Percentiles rank a stretch among this genome's conserved stretches.
These are phyloP conservation scores for Schizosaccharomyces lindneri DNA, from an alignment of 805 yeast genomes.

Conservation along the genomic window DNA sequence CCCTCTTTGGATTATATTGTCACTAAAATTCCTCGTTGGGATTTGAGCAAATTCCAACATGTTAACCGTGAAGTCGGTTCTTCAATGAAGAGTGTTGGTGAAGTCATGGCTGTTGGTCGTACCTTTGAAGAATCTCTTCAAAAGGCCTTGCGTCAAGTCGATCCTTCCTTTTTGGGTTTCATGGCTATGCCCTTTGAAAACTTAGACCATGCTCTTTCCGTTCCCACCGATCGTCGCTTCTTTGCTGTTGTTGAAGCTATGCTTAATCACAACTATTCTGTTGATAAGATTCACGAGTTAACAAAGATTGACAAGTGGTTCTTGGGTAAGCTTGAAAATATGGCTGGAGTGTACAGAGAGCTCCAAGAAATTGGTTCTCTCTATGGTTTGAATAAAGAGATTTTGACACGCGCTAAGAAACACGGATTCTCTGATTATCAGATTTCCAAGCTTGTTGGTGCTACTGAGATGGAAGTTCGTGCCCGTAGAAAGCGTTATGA, in stretches of 20 bases:
- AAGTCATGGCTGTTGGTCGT: constrained; percentile 93
- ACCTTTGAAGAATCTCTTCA: constrained; percentile 68
- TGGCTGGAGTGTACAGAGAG: constrained; percentile 69
- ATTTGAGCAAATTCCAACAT: constrained; percentile 79
- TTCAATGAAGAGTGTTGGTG: constrained; percentile 96
- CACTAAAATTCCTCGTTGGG: constrained; percentile 97
- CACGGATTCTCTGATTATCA: constrained; percentile 90
- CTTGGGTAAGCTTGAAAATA: constrained; percentile 72
- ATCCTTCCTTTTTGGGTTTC: constrained; percentile 73
- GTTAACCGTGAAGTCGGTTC: constrained; percentile 73
- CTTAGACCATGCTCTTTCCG: constrained; percentile 49
- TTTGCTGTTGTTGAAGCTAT: constrained; percentile 95
- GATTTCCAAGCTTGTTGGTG: constrained; percentile 51
- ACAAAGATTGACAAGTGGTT: constrained; percentile 93
- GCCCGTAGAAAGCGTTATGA: constrained; percentile 54
- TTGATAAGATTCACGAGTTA: constrained; percentile 75
- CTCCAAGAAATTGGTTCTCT: constrained; percentile 34
- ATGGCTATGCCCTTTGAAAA: constrained; percentile 59
- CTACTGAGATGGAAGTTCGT: constrained; percentile 62
- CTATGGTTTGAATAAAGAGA: constrained; percentile 36
- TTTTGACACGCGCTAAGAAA: constrained; percentile 60
- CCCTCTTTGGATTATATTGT: constrained; percentile 93
- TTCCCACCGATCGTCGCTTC: constrained; percentile 93
- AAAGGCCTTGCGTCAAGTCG: constrained; percentile 89
- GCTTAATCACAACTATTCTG: constrained; percentile 70